Conservation (phyloP, 164 flowering plant genomes). For the Umbellularia californica region DNA sequence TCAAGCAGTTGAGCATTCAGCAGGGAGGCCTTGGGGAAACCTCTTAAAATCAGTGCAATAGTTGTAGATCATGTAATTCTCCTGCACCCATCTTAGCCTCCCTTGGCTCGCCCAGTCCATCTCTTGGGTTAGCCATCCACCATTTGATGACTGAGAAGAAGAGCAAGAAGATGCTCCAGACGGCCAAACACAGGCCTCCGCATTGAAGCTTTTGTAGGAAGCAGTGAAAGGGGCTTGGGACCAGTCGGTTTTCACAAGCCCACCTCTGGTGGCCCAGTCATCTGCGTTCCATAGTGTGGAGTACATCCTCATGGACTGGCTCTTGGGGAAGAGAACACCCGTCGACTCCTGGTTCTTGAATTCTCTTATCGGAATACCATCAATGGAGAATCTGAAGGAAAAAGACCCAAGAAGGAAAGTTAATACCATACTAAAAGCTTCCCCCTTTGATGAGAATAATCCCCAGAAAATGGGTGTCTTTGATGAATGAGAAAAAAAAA, state of each 20-base stretch:
- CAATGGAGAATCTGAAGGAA: not conserved
- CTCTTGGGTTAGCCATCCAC: not conserved
- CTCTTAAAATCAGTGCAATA: conserved; percentile 3
- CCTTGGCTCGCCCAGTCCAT: not conserved
- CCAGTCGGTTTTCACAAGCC: conserved; percentile 8
- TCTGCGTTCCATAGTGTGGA: conserved; percentile 8
- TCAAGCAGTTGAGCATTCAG: not conserved
- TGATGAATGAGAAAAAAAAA: not conserved
- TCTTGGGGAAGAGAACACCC: conserved; percentile 5
- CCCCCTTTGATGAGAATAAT: not conserved
- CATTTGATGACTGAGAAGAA: not conserved
- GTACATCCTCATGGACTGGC: conserved; percentile 5
- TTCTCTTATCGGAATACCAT: conserved; percentile 2
- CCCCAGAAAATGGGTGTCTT: not conserved
- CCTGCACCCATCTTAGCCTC: conserved; percentile 1
- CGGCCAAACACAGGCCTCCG: not conserved
- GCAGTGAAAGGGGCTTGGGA: conserved; percentile 6
- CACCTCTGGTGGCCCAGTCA: conserved; percentile 11
- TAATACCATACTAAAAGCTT: not conserved
- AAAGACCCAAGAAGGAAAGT: not conserved
- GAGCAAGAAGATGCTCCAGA: not conserved
- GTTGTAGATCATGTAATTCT: conserved; percentile 9
- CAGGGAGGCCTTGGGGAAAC: conserved; percentile 5
- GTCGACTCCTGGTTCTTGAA: conserved; percentile 4
- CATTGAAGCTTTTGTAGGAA: not conserved